phyloP scores from a whole-genome alignment of 1,284 basidiomycete species.

The Cutaneotrichosporon dermatis region DNA sequence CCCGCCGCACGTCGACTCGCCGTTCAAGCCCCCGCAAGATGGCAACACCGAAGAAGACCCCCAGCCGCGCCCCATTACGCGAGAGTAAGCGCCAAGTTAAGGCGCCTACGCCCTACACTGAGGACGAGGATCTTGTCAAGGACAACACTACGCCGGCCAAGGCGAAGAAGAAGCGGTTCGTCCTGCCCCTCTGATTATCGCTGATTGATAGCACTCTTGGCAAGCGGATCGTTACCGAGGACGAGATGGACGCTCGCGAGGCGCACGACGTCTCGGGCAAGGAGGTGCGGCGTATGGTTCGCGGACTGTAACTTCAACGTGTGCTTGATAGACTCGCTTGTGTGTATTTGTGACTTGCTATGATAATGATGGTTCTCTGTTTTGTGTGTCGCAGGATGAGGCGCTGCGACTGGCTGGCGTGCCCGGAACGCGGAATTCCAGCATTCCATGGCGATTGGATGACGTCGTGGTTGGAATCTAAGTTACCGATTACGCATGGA shows the following conservation, averaged over 20 bases:
- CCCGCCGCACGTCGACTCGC: constrained; percentile 20
- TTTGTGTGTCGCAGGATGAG: too few relatives aligned
- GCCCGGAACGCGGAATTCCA: too few relatives aligned
- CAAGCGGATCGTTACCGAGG: constrained; percentile 51
- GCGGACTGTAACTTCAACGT: constrained; percentile 3
- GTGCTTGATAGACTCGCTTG: too few relatives aligned
- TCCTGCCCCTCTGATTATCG: constrained; percentile 7
- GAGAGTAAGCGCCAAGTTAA: constrained; percentile 26
- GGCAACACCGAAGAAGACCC: constrained; percentile 1
- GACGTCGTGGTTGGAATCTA: too few relatives aligned
- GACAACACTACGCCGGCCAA: constrained; percentile 45
- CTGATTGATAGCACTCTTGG: constrained; percentile 48
- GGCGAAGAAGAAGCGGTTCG: constrained; percentile 53
- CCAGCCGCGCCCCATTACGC: constrained; percentile 18
- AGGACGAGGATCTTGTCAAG: constrained; percentile 27
- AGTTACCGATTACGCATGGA: too few relatives aligned
- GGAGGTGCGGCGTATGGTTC: constrained; percentile 41
- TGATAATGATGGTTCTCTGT: too few relatives aligned
- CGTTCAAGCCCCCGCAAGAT: constrained; percentile 7
- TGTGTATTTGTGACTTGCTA: too few relatives aligned
- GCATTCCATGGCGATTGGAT: too few relatives aligned
- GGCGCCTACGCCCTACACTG: constrained; percentile 17
- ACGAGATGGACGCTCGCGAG: constrained; percentile 47
- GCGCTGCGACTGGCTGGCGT: too few relatives aligned
- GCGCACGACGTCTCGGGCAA: constrained; percentile 24